These are phyloP conservation scores for Cenchrus fungigraminus DNA, from an alignment of 176 grass and related monocot species.

Conservation along the genomic window DNA sequence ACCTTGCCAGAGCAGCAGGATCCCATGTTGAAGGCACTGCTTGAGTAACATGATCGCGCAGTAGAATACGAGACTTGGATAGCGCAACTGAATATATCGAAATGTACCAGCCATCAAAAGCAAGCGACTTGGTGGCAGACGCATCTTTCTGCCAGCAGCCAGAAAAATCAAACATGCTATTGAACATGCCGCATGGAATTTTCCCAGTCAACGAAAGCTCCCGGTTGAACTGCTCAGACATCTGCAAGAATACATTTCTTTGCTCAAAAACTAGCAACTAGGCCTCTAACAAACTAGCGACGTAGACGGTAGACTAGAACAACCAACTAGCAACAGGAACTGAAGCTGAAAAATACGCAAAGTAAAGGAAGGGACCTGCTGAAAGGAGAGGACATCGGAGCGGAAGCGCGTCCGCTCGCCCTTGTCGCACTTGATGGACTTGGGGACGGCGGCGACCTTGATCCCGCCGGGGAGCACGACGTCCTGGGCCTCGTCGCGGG, in stretches of 20 bases:
- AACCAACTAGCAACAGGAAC: not conserved
- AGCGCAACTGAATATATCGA: conserved; percentile 82
- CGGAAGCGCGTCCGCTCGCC: conserved; percentile 84
- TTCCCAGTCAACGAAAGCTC: conserved; percentile 88
- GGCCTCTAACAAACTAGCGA: not conserved
- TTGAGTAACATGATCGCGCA: conserved; percentile 78
- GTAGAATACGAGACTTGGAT: conserved; percentile 76
- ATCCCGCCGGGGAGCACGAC: conserved; percentile 73
- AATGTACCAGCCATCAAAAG: conserved; percentile 94
- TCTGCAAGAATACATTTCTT: conserved; percentile 57
- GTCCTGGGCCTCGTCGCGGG: conserved; percentile 60
- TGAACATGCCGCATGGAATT: conserved; percentile 92
- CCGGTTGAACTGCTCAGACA: conserved; percentile 98
- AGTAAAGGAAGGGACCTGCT: conserved; percentile 67
- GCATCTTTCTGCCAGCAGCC: conserved; percentile 97
- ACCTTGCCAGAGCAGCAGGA: conserved; percentile 89
- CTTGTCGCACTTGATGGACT: conserved; percentile 91
- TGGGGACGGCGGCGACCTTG: conserved; percentile 62
- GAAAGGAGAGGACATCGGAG: conserved; percentile 87
- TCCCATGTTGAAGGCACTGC: conserved; percentile 96
- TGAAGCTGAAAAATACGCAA: not conserved
- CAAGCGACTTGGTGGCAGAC: conserved; percentile 77
- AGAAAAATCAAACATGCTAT: conserved; percentile 87
- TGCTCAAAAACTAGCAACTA: not conserved
- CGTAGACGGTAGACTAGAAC: not conserved